Percentiles rank a stretch among this genome's conserved stretches.
phyloP scores from a whole-genome alignment of 805 yeast genomes.

The Kregervanrija fluxuum region DNA sequence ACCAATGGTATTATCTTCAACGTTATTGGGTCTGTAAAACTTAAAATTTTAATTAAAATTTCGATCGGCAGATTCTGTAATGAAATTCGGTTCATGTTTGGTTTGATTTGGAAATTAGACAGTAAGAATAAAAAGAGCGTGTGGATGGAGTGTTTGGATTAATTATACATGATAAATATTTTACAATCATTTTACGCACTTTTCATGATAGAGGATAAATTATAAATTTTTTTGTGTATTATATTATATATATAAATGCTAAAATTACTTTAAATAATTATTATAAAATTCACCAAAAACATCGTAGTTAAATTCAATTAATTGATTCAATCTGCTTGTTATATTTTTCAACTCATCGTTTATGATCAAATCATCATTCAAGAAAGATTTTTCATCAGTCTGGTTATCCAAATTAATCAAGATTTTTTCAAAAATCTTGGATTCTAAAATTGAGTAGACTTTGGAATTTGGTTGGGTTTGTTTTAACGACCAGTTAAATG shows the following conservation, averaged over 20 bases:
- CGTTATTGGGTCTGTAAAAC: constrained; percentile 38
- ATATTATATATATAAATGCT: no score
- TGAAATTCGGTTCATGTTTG: background rate
- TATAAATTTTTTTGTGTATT: no score
- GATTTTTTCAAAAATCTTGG: constrained; percentile 31
- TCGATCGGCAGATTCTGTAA: constrained; percentile 37
- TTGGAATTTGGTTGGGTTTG: constrained; percentile 81
- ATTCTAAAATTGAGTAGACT: constrained; percentile 72
- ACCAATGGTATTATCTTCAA: constrained; percentile 35
- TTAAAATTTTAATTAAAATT: constrained; percentile 36
- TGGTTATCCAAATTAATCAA: constrained; percentile 4
- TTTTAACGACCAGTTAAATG: constrained; percentile 72
- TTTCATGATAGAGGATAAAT: no score
- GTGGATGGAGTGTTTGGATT: no score
- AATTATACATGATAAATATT: no score
- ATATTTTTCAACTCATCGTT: constrained; percentile 51
- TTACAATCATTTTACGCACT: no score
- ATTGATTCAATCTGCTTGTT: constrained; percentile 53
- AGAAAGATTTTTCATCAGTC: background rate
- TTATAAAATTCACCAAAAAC: constrained; percentile 70
- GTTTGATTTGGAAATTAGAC: no score
- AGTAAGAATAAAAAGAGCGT: no score
- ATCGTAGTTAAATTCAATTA: constrained; percentile 74
- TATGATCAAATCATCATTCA: constrained; percentile 22
- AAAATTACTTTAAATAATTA: constrained; percentile 8